These are phyloP conservation scores for Phytophthora hibernalis DNA, from an alignment of 352 stramenopile genomes.

Conservation along the genomic window DNA sequence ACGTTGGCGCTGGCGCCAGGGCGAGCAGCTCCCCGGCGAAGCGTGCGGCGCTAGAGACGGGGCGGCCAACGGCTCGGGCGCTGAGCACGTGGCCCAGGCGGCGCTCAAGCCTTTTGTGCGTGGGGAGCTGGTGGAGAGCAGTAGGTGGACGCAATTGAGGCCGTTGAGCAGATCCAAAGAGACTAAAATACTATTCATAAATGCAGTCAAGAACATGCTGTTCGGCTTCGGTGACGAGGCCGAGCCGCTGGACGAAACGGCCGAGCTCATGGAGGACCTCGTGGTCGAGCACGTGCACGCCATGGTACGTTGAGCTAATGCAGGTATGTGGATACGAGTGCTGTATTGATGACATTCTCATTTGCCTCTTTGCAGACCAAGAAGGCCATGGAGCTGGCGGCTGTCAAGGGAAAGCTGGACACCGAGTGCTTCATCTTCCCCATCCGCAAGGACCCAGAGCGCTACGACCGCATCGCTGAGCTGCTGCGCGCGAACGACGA, in stretches of 20 bases:
- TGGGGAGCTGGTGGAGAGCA: constrained; percentile 82
- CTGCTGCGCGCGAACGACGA: constrained; percentile 87
- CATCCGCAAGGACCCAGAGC: constrained; percentile 87
- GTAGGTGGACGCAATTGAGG: constrained; percentile 47
- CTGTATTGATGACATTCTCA: constrained; percentile 3
- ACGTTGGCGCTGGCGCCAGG: constrained; percentile 50
- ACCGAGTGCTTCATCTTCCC: constrained; percentile 91
- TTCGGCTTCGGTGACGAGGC: constrained; percentile 86
- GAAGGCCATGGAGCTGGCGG: constrained; percentile 82
- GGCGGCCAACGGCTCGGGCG: constrained; percentile 7
- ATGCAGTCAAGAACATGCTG: constrained; percentile 90
- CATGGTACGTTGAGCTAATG: constrained; percentile 58
- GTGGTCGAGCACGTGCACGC: constrained; percentile 83
- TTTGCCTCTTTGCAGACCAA: constrained; percentile 63
- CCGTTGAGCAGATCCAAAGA: neutral
- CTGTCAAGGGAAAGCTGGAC: constrained; percentile 88
- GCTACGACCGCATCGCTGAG: constrained; percentile 84
- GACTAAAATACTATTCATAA: constrained; percentile 15
- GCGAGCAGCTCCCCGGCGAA: constrained; percentile 46
- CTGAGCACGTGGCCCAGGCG: constrained; percentile 22
- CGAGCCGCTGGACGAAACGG: constrained; percentile 76
- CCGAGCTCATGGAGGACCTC: constrained; percentile 87
- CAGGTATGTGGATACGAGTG: neutral
- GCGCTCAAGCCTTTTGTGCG: constrained; percentile 81
- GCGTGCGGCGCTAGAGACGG: constrained; percentile 19